Evolutionary conservation across 768 basidiomycete genomes (phyloP).

Genomic region (Cyclocybe cylindracea): DNA sequence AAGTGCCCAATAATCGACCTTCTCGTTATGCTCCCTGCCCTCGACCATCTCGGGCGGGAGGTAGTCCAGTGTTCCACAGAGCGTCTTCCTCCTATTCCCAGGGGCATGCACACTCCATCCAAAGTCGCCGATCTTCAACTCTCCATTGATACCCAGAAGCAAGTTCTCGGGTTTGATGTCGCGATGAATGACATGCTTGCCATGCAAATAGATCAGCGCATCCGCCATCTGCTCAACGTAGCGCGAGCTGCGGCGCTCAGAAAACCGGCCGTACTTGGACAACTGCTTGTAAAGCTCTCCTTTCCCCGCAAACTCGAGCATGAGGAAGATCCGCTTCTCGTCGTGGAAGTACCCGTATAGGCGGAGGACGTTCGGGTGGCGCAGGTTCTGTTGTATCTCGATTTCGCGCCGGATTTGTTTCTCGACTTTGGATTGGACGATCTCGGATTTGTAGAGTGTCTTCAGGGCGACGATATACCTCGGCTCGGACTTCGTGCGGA

Average conservation of each 20-base stretch:
- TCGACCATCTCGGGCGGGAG: constrained; percentile 99
- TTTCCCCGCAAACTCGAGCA: constrained; percentile 97
- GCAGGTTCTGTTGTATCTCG: constrained; percentile 95
- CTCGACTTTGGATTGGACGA: constrained; percentile 88
- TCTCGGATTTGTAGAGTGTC: constrained; percentile 95
- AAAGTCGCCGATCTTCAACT: constrained; percentile 97
- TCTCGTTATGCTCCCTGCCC: constrained; percentile 83
- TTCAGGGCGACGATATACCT: constrained; percentile 98
- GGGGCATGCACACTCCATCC: constrained; percentile 99
- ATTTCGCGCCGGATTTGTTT: constrained; percentile 98
- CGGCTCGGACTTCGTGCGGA: constrained; percentile 85
- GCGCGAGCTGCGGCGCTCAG: constrained; percentile 82
- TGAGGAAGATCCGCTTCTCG: constrained; percentile 94
- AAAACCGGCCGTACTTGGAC: constrained; percentile 81
- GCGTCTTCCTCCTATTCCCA: constrained; percentile 81
- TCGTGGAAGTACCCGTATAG: constrained; percentile 99
- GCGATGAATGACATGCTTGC: constrained; percentile 96
- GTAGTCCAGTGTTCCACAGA: constrained; percentile 96
- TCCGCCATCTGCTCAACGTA: constrained; percentile 99
- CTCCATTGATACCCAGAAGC: constrained; percentile 90
- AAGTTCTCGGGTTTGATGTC: constrained; percentile 99
- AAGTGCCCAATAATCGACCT: constrained; percentile 94
- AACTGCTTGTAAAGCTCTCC: constrained; percentile 98
- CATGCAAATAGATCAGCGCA: constrained; percentile 87
- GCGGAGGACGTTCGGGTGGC: constrained; percentile 93